Conservation (phyloP, 2,329 filamentous ascomycete genomes). For the Helotiales sp. region DNA sequence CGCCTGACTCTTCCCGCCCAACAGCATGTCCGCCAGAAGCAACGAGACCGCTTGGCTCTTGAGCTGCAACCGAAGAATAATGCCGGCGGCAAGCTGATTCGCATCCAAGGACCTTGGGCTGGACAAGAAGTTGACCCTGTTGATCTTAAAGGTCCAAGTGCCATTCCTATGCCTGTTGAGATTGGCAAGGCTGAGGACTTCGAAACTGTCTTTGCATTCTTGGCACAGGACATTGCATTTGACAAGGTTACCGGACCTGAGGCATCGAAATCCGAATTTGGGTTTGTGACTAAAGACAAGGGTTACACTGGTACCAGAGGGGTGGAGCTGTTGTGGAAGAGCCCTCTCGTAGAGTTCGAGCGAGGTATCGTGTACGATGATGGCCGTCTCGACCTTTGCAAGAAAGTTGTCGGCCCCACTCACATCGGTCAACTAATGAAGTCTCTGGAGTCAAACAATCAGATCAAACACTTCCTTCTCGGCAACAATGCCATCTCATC, state of each 20-base stretch:
- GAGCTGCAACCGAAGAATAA: background rate
- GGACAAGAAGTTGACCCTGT: slow-evolving; percentile 31
- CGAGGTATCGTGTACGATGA: slow-evolving; percentile 52
- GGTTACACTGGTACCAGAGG: background rate
- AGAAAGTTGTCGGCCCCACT: slow-evolving; percentile 56
- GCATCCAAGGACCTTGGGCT: slow-evolving; percentile 29
- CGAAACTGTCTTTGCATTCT: background rate
- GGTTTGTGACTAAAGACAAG: background rate
- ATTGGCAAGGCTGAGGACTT: slow-evolving; percentile 24
- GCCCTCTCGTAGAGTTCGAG: background rate
- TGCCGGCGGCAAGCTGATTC: slow-evolving; percentile 9
- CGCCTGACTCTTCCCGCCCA: background rate
- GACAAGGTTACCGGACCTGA: background rate
- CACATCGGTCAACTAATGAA: slow-evolving; percentile 57
- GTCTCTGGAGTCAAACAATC: slow-evolving; percentile 52
- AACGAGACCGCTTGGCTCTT: background rate
- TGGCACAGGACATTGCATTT: background rate
- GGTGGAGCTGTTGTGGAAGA: background rate
- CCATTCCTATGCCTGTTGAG: slow-evolving; percentile 32
- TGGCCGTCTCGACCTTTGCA: slow-evolving; percentile 56
- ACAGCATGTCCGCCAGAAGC: background rate
- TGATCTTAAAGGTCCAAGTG: slow-evolving; percentile 29
- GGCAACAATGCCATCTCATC: slow-evolving; percentile 39
- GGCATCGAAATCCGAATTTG: background rate
- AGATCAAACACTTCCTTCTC: slow-evolving; percentile 57